Conservation (phyloP, 2,329 filamentous ascomycete genomes). For the Dothistroma pini region DNA sequence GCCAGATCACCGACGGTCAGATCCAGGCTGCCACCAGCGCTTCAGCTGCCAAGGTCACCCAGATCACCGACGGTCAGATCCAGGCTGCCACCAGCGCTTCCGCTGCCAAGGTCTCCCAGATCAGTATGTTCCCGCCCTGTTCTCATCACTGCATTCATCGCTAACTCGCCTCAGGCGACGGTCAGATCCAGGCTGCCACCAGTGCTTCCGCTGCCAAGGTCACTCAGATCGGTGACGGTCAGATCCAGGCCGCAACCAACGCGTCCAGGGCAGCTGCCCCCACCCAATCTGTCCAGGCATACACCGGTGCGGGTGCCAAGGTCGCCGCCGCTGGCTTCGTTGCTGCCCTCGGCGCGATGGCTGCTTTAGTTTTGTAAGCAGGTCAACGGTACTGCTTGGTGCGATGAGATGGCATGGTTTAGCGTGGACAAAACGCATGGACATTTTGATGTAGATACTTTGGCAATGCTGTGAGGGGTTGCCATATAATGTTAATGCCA, state of each 20-base stretch:
- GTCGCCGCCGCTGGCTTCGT: conserved; percentile 32
- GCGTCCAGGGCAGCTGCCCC: conserved; percentile 16
- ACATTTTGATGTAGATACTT: not conserved
- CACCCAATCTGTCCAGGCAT: conserved; percentile 17
- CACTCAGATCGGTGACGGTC: conserved; percentile 29
- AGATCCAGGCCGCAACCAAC: conserved; percentile 14
- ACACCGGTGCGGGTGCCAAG: conserved; percentile 34
- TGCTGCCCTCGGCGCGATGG: conserved; percentile 17
- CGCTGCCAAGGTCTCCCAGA: conserved; percentile 23
- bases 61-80: conserved; percentile 27
- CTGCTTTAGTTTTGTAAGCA: not conserved
- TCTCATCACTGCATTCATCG: no score
- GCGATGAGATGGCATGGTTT: not conserved
- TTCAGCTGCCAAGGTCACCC: conserved; percentile 26
- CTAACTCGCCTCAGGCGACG: conserved; percentile 10
- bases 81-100: conserved; percentile 13
- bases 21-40: conserved; percentile 27
- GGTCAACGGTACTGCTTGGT: not conserved
- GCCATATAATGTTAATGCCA: not conserved
- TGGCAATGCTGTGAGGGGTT: not conserved
- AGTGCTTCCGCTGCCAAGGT: conserved; percentile 16
- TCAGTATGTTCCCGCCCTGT: not conserved
- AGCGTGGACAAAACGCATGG: not conserved
- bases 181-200: conserved; percentile 22
- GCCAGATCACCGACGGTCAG: conserved; percentile 37